Percentiles rank a stretch among this genome's conserved stretches.
Conservation (phyloP, 176 grass and related monocot species). For the Thalia dealbata region DNA sequence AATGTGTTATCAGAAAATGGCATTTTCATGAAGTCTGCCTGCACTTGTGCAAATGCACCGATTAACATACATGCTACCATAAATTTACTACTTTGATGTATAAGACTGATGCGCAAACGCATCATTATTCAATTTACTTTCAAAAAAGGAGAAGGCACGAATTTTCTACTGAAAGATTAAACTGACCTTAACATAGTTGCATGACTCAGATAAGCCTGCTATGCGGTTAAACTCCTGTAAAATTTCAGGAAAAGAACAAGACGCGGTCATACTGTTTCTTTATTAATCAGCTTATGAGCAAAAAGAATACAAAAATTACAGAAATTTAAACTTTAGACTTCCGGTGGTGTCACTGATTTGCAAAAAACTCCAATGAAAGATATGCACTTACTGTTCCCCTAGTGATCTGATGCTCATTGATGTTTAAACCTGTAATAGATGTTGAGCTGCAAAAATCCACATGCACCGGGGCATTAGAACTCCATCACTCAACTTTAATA, state of each 20-base stretch:
- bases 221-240: conserved; percentile 59
- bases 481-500: background rate
- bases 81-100: background rate
- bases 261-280: background rate
- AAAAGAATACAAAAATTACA: background rate
- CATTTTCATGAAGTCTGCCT: conserved; percentile 90
- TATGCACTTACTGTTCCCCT: conserved; percentile 63
- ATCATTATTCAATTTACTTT: background rate
- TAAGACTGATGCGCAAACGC: background rate
- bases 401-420: conserved; percentile 91
- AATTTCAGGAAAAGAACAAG: background rate
- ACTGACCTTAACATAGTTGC: conserved; percentile 77
- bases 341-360: background rate
- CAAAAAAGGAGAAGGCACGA: background rate
- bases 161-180: background rate
- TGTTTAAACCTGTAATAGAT: conserved; percentile 90
- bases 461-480: background rate
- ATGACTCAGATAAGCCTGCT: conserved; percentile 56
- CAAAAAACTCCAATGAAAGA: too few relatives aligned
- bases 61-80: background rate
- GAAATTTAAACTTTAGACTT: background rate
- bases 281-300: too few relatives aligned
- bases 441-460: conserved; percentile 44
- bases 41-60: conserved; percentile 7
- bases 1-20: conserved; percentile 55